Conservation (phyloP, 768 basidiomycete species). For the Podaxis sp. region DNA sequence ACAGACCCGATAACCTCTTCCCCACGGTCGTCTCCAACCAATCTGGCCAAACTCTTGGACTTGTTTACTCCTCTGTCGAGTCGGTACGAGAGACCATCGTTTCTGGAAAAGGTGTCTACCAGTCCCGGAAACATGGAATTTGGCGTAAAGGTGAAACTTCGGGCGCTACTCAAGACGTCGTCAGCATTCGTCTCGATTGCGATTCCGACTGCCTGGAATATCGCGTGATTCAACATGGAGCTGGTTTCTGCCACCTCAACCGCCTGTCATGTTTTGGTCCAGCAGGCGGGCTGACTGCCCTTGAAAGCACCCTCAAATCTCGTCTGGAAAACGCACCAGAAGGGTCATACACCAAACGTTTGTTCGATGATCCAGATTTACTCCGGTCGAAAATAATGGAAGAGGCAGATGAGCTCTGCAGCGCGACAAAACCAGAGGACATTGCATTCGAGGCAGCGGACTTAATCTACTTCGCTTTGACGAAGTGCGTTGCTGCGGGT, state of each 20-base stretch:
- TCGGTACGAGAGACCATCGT: conserved; percentile 84
- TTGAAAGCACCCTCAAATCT: conserved; percentile 74
- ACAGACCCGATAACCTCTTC: conserved; percentile 88
- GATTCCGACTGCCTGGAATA: conserved; percentile 92
- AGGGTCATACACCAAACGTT: conserved; percentile 85
- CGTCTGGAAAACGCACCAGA: conserved; percentile 75
- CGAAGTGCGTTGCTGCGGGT: conserved; percentile 79
- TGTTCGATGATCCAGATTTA: conserved; percentile 81
- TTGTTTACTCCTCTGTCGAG: conserved; percentile 91
- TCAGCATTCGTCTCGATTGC: conserved; percentile 83
- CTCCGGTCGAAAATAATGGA: conserved; percentile 94
- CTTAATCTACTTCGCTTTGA: conserved; percentile 86
- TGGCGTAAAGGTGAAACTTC: conserved; percentile 98
- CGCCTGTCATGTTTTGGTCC: conserved; percentile 88
- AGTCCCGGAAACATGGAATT: conserved; percentile 91
- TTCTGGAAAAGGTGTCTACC: conserved; percentile 90
- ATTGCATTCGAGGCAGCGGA: conserved; percentile 96
- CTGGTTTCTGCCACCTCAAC: conserved; percentile 92
- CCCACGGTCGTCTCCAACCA: conserved; percentile 88
- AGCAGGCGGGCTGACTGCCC: conserved; percentile 68
- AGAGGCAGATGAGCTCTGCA: conserved; percentile 96
- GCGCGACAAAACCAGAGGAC: conserved; percentile 71
- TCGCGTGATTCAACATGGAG: conserved; percentile 82
- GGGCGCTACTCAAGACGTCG: conserved; percentile 86
- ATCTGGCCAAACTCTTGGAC: conserved; percentile 74